Evolutionary conservation across 1,284 basidiomycete species (phyloP).

Genomic region (Ganoderma lingzhi): DNA sequence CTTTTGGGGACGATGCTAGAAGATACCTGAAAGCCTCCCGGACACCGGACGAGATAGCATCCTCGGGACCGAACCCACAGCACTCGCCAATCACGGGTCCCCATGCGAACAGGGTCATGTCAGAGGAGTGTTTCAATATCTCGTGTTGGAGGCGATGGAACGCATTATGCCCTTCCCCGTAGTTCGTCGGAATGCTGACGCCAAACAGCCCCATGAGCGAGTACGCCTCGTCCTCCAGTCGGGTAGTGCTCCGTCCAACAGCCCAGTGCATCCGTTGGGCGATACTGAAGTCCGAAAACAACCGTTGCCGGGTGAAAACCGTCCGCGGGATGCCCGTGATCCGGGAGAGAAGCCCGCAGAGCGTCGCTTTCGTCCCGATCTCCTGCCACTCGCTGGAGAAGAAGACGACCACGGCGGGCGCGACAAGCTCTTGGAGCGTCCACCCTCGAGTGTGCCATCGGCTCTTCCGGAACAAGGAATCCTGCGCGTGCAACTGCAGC

Average conservation of each 20-base stretch:
- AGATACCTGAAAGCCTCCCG: constrained; percentile 6
- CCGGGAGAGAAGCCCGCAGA: constrained; percentile 13
- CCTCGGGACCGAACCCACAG: not conserved
- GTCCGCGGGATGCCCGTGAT: constrained; percentile 13
- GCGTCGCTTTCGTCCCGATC: constrained; percentile 20
- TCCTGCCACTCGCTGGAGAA: constrained; percentile 18
- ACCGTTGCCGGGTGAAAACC: constrained; percentile 11
- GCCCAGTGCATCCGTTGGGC: constrained; percentile 28
- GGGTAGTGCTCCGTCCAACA: constrained; percentile 13
- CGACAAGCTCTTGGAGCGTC: constrained; percentile 28
- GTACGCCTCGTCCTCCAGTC: constrained; percentile 25
- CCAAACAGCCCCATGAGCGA: constrained; percentile 25
- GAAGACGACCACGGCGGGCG: constrained; percentile 20
- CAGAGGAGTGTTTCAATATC: constrained; percentile 19
- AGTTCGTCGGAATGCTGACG: constrained; percentile 26
- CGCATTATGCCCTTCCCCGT: constrained; percentile 23
- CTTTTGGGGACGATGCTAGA: not conserved
- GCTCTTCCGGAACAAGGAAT: constrained; percentile 14
- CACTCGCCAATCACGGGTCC: constrained; percentile 4
- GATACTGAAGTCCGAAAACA: constrained; percentile 16
- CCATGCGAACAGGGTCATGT: constrained; percentile 28
- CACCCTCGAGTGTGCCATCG: constrained; percentile 25
- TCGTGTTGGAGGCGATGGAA: constrained; percentile 25
- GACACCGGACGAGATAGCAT: not conserved
- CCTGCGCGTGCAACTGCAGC: not conserved